Base-by-base conservation (phyloP, 2,329 filamentous ascomycete genomes). In the Dothistroma septosporum region DNA sequence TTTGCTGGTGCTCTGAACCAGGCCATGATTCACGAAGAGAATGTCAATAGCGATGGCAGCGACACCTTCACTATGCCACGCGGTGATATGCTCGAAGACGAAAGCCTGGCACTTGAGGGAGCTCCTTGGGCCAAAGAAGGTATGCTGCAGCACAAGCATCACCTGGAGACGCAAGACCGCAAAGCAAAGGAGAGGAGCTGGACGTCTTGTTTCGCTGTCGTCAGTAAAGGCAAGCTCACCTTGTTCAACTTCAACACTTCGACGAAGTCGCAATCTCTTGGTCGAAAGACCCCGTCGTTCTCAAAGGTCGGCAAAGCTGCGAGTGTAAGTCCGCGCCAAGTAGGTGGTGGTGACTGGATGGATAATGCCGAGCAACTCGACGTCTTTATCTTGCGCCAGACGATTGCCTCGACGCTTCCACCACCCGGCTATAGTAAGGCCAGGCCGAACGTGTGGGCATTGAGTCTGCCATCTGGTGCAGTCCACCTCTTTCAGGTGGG, bases 41-140 rank as follows among this genome's bases (percentile, higher is more conserved):
- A 83, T 50, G 60, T 58, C n/a, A 78, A 77, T 63, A 69, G 74
- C 33, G 76, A 81, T 61, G 50, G 31, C 31, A 67, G 62, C 31
- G 70, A 73, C 50, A 68, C 66, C 1, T 68, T 73, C 33, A 70
- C 69, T 10, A 60, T 73, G 47, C 64, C 66, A 31, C 50, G 50
- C 14, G 66, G 62, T 21, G 70, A 69, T 22, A 79, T 97, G 10
- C 84, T 97, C 0, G 93, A 97, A 70, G 94, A 97, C 70, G 94
- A 99, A 71, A 91, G 89, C 0, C 83, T 99, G 12, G 92, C 96
- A 72, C 85, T 99, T 44, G 87, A 89, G 11, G 94, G 94, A 24
- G 91, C 94, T n/a, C 94, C 94, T 0, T 99, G 94, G 94, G 88
- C 95, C 31, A 99, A 99, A 77, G 94, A 99, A 76, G 94, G 94